Evolutionary conservation across 2,329 filamentous ascomycete genomes (phyloP), one percentile per base, ranked within the genome.

Genomic region (Verticillium klebahnii): DNA sequence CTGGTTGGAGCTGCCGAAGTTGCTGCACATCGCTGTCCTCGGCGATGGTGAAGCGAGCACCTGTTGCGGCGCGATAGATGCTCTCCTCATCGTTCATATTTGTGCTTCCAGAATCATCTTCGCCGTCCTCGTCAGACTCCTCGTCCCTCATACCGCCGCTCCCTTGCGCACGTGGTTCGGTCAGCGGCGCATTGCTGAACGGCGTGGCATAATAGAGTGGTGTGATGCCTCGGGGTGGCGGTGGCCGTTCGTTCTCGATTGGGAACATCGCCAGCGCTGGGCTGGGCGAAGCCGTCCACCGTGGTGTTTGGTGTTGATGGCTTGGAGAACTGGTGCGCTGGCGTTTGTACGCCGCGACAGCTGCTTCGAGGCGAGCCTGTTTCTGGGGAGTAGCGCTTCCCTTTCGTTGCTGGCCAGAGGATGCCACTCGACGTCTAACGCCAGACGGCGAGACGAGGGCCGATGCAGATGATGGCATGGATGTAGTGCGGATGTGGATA

Each of bases 151-250:
- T 39, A 8, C 29, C 60, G 19, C 54, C 62, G n/a, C 52, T 60
- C 5, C 58, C 62, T 23, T 65, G 65, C 2, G 68, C 67, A 8
- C 76, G 75, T 19, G 74, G 65, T 60, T 83, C 80, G 14, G 78
- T 72, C 9, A 75, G 72, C 1, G 85, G 80, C 3, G 80, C 84
- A 64, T 87, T 88, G 69, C 89, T 92, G 70, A 89, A 82, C 0
- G 90, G 90, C 0, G 90, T 93, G 2, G 89, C 89, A 69, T 93
- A 93, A n/a, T 86, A 87, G 66, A 87, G 87, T 0, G 88, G 89
- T 0, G 83, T 86, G 14, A 78, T 79, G 15, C 73, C 73, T 36
- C 80, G 73, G 60, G 71, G 69, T 62, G 69, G 73, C 67, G 62
- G 69, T 68, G 72, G 67, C 59, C 72, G 72, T 14, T 25, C 31